These are phyloP conservation scores for Xylaria telfairii DNA, from an alignment of 495 filamentous ascomycete species.

Conservation along the genomic window DNA sequence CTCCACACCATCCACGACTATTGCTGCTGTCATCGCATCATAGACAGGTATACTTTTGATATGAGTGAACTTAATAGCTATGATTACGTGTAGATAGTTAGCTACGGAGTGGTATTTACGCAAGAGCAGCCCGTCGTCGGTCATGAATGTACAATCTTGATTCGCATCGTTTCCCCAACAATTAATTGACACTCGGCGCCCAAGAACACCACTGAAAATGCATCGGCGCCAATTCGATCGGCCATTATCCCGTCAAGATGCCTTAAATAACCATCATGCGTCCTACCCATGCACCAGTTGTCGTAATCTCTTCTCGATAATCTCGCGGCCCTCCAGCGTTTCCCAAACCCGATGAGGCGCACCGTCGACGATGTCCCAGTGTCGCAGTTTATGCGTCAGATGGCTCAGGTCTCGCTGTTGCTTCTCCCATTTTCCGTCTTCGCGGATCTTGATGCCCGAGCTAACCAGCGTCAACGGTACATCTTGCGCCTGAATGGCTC, in stretches of 20 bases:
- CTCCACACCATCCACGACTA: background rate
- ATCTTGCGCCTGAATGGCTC: constrained; percentile 74
- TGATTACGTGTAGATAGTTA: background rate
- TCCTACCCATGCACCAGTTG: constrained; percentile 56
- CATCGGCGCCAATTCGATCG: background rate
- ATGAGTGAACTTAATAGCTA: background rate
- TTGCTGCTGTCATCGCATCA: too few species aligned
- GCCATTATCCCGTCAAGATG: background rate
- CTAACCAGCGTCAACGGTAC: constrained; percentile 83
- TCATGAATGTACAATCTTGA: constrained; percentile 5
- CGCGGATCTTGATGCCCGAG: constrained; percentile 64
- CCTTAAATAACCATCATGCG: background rate
- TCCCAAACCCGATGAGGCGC: constrained; percentile 90
- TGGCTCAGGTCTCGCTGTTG: constrained; percentile 83
- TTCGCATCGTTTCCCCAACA: background rate
- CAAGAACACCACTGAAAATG: background rate
- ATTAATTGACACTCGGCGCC: background rate
- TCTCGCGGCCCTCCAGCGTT: constrained; percentile 66
- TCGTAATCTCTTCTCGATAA: constrained; percentile 73
- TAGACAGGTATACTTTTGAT: background rate
- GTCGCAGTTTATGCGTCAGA: constrained; percentile 74
- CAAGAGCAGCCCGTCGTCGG: background rate
- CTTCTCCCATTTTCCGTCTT: constrained; percentile 72
- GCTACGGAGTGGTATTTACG: background rate
- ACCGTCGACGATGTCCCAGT: constrained; percentile 85